Base-by-base conservation (phyloP, 202 grass and related monocot species). In the Carex arenaria region DNA sequence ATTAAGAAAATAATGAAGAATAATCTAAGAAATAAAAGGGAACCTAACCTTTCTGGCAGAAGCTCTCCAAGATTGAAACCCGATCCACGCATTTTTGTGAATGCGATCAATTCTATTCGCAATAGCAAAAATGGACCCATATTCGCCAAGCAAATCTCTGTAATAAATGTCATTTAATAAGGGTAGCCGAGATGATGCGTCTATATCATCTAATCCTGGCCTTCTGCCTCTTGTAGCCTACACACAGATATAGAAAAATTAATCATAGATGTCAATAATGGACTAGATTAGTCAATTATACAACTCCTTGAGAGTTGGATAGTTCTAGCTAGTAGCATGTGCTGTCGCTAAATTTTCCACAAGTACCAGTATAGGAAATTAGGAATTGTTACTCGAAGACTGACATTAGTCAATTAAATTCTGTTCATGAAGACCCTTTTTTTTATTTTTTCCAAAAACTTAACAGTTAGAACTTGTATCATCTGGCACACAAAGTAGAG, bases 71-170 rank as follows among this genome's bases (percentile, higher is more conserved):
- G 88, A 99, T n/a, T 99, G 96, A 87, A 99, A 99, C n/a, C 96
- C 96, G 85, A 99, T 96, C 96, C 96, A 99, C 69, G 89, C 89
- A 89, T 92, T 99, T 81, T 90, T 99, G 84, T 99, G 96, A 80
- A 99, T 85, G 71, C 89, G 83, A 72, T 99, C 96, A 87, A 96
- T 89, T 74, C 93, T 86, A 81, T 94, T 94, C 76, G 91, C 93
- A 26, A 99, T 79, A 83, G 93, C 96, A 84, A 96, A 99, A 84
- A 94, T 94, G 85, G 96, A 87, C 75, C 96, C 96, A 87, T 93
- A 96, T 89, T 99, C 96, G 82, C 88, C 93, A 77, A 99, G 93
- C 80, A 93, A 85, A 80, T 98, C 87, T 88, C 91, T 87, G 79
- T 99, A 99, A 74, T 99, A 99, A 73, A 64, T 83, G 86, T 89